Evolutionary conservation across 2,329 filamentous ascomycete genomes (phyloP).

Genomic region (Ophiostoma ips): DNA sequence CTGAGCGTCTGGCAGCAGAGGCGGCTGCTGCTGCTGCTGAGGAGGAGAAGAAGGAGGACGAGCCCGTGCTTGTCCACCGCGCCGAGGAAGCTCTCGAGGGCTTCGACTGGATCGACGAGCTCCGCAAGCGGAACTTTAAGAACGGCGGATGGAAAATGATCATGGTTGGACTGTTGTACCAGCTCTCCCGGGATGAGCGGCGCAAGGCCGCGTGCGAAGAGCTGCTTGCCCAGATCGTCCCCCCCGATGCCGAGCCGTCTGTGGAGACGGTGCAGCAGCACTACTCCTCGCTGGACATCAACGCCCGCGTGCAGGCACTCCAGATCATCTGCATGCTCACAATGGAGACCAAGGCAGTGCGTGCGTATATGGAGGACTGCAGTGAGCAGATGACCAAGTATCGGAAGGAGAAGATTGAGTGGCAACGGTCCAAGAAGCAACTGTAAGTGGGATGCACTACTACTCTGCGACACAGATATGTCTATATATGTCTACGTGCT

Average conservation of each 20-base stretch:
- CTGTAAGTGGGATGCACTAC: no score
- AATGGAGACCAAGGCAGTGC: conserved; percentile 71
- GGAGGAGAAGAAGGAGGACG: conserved; percentile 32
- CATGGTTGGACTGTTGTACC: conserved; percentile 72
- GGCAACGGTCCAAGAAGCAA: conserved; percentile 63
- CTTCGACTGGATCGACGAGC: conserved; percentile 73
- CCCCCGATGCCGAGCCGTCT: conserved; percentile 60
- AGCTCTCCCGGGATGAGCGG: conserved; percentile 63
- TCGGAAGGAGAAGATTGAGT: conserved; percentile 90
- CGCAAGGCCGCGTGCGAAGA: conserved; percentile 62
- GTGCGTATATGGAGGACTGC: conserved; percentile 82
- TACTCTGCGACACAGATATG: no score
- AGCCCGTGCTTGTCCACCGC: conserved; percentile 42
- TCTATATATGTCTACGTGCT: no score
- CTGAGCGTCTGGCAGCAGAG: conserved; percentile 51
- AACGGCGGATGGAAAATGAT: conserved; percentile 88
- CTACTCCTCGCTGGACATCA: conserved; percentile 68
- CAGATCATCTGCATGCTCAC: conserved; percentile 80
- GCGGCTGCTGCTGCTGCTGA: conserved; percentile 38
- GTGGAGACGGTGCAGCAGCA: conserved; percentile 57
- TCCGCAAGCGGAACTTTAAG: conserved; percentile 71
- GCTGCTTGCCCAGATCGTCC: conserved; percentile 68
- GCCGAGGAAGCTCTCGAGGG: conserved; percentile 62
- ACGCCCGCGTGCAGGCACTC: conserved; percentile 64
- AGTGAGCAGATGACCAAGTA: conserved; percentile 89